Base-by-base conservation (phyloP, 192 early-diverging fungal genomes). In the Linnemannia schmuckeri region DNA sequence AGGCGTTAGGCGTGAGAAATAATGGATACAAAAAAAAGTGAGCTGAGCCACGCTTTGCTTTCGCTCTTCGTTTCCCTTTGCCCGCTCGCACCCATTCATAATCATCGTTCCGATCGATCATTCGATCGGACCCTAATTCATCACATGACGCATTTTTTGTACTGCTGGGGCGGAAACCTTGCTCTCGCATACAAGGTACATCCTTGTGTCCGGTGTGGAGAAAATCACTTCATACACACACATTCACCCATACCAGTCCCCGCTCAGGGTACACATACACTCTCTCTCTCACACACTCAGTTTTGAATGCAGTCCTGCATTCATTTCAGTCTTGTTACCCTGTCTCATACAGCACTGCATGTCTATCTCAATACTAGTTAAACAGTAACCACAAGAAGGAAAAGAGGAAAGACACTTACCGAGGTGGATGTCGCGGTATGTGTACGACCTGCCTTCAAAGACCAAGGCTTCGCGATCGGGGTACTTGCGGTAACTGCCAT, bases 361-460 rank as follows among this genome's bases (percentile, higher is more conserved):
- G 30, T 33, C 13, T 15, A 66, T 33, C 10, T 4, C 13, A 27
- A 12, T 27, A 0, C n/a, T 3, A 6, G 4, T 30, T 13, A 33
- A 33, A 15, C 61, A 66, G 13, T 30, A 33, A 46, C 44, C 13
- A 72, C 27, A 52, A 49, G 12, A 20, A 22, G 35, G 8, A 54
- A 76, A 76, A n/a, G n/a, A 30, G 27, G 27, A 46, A 68, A n/a
- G 40, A 17, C 35, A 2, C 82, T 71, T 90, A 91, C 90, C 88
- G 73, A 80, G 85, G 46, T 92, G 83, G 38, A 90, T 75, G 9
- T 92, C 85, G 30, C 81, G 86, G 74, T 73, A 92, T 0, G 89
- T 90, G 47, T 90, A 92, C 46, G 78, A 79, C 70, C 83, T 80
- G 49, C 88, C 90, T 77, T 92, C 89, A 85, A 92, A 92, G 20